Evolutionary conservation across 352 stramenopile genomes (phyloP).

Genomic region (Phytopythium oedochilum): DNA sequence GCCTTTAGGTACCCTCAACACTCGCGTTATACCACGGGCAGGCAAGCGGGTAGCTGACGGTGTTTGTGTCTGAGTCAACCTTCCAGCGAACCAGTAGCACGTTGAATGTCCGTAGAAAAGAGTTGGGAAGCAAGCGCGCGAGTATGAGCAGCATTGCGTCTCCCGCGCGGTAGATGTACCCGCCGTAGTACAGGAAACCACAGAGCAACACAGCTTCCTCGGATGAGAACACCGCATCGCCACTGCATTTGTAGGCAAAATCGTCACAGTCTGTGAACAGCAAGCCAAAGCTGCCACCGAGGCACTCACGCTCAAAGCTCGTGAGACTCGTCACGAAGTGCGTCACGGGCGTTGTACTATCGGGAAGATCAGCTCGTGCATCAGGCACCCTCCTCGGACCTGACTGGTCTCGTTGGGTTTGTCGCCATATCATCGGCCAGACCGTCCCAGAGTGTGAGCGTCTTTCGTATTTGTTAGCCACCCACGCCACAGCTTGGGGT

Average conservation of each 20-base stretch:
- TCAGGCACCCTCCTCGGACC: too few species aligned
- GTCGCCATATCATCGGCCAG: background rate
- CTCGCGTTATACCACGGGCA: conserved; percentile 17
- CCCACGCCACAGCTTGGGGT: background rate
- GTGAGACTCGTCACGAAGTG: conserved; percentile 3
- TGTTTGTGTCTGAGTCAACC: background rate
- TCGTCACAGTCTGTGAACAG: conserved; percentile 28
- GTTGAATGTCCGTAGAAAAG: conserved; percentile 17
- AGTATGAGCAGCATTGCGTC: conserved; percentile 17
- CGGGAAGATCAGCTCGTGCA: background rate
- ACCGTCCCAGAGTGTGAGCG: too few species aligned
- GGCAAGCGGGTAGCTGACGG: conserved; percentile 7
- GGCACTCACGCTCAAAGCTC: conserved; percentile 22
- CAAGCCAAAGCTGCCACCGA: conserved; percentile 14
- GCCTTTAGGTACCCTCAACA: conserved; percentile 5
- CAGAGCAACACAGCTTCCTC: conserved; percentile 22
- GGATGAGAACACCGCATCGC: conserved; percentile 10
- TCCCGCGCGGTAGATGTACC: conserved; percentile 20
- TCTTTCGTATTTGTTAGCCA: background rate
- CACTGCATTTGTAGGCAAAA: conserved; percentile 17
- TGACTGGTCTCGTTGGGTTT: background rate
- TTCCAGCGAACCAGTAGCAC: conserved; percentile 2
- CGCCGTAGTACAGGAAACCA: conserved; percentile 22
- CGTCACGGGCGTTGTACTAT: background rate
- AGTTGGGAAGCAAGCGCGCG: conserved; percentile 7